Conservation (phyloP, 2,329 filamentous ascomycete genomes). For the Xylariaceae sp. region DNA sequence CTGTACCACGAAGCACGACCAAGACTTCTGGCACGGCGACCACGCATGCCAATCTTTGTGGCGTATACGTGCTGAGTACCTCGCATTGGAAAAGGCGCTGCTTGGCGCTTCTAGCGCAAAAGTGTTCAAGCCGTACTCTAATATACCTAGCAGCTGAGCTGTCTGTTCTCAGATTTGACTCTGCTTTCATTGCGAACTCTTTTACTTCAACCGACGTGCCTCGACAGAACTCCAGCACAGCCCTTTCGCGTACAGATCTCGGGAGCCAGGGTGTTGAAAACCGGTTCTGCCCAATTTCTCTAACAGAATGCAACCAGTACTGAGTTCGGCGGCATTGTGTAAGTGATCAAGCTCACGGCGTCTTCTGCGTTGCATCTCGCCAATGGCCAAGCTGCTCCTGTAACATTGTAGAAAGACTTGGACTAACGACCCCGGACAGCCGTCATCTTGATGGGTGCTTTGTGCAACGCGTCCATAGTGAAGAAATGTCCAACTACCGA, state of each 20-base stretch:
- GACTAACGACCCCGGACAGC: constrained; percentile 15
- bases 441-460: constrained; percentile 18
- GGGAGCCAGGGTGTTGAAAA: too few species aligned
- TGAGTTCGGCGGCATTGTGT: constrained; percentile 14
- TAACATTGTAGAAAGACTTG: background rate
- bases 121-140: background rate
- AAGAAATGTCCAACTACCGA: constrained; percentile 41
- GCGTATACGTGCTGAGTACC: constrained; percentile 2
- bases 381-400: too few species aligned
- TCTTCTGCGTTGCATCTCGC: background rate
- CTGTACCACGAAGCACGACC: constrained; percentile 11
- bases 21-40: constrained; percentile 6
- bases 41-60: constrained; percentile 3
- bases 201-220: background rate
- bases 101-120: constrained; percentile 10
- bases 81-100: constrained; percentile 3
- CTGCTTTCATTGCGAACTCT: background rate
- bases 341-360: constrained; percentile 2
- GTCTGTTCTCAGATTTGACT: background rate
- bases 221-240: background rate
- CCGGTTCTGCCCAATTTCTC: too few species aligned
- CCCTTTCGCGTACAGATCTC: too few species aligned
- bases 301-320: constrained; percentile 7
- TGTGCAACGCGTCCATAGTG: constrained; percentile 29
- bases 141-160: constrained; percentile 6